phyloP scores from a whole-genome alignment of 108 stramenopile genomes.

The Aurantiochytrium sp. region DNA sequence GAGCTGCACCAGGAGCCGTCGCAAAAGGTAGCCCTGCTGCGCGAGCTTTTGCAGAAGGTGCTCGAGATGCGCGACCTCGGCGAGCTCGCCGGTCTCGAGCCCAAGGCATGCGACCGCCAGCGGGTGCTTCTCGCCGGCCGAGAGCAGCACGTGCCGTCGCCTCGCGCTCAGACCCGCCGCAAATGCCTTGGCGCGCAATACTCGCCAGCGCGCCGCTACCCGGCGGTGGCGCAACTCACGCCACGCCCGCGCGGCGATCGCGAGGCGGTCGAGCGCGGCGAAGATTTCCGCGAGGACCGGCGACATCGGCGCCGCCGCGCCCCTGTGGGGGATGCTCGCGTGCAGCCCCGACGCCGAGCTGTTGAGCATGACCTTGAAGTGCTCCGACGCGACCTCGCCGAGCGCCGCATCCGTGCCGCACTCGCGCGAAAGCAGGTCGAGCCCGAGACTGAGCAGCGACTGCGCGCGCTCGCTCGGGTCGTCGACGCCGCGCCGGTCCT shows the following conservation, averaged over 20 bases:
- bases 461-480: background rate
- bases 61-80: background rate
- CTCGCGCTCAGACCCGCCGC: too few species aligned
- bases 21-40: background rate
- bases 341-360: background rate
- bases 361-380: background rate
- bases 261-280: background rate
- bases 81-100: background rate
- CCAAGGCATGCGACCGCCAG: too few species aligned
- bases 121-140: too few species aligned
- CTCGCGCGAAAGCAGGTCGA: background rate
- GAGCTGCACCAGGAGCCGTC: background rate
- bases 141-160: too few species aligned
- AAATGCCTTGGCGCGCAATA: background rate
- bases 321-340: background rate
- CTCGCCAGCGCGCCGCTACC: background rate
- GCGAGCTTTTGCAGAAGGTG: background rate
- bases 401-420: background rate
- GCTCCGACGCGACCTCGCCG: background rate
- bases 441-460: background rate
- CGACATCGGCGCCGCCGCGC: background rate
- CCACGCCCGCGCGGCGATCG: background rate
- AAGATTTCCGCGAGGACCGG: background rate
- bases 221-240: background rate
- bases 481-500: too few species aligned